Percentiles rank a stretch among this genome's conserved stretches.
These are phyloP conservation scores for Cytospora paraplurivora DNA, from an alignment of 2,329 filamentous ascomycete genomes.

Conservation along the genomic window DNA sequence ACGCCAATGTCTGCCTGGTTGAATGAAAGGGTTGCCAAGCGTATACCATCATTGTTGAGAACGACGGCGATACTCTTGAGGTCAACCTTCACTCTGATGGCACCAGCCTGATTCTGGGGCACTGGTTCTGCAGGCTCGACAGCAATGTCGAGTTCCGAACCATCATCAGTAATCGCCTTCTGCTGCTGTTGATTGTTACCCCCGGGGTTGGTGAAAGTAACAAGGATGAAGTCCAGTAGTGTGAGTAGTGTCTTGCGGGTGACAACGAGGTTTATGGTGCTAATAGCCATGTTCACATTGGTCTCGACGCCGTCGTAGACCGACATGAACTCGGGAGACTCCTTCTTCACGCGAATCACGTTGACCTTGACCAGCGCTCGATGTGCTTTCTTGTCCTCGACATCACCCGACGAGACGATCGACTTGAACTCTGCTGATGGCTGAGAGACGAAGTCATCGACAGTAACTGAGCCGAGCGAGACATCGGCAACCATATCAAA, in stretches of 20 bases:
- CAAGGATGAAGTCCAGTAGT: conserved; percentile 87
- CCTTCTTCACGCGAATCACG: conserved; percentile 83
- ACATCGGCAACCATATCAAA: conserved; percentile 95
- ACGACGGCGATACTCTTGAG: conserved; percentile 92
- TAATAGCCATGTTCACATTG: conserved; percentile 87
- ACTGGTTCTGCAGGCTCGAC: conserved; percentile 41
- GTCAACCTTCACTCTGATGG: conserved; percentile 91
- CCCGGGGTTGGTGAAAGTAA: conserved; percentile 76
- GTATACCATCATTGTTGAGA: conserved; percentile 95
- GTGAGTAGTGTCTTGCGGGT: conserved; percentile 92
- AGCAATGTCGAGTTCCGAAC: conserved; percentile 43
- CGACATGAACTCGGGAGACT: conserved; percentile 90
- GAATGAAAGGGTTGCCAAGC: conserved; percentile 87
- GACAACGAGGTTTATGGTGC: conserved; percentile 94
- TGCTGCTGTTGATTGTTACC: conserved; percentile 38
- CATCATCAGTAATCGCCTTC: conserved; percentile 44
- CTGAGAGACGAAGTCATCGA: conserved; percentile 94
- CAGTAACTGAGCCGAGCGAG: conserved; percentile 78
- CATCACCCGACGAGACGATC: conserved; percentile 83
- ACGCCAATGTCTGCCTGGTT: conserved; percentile 91
- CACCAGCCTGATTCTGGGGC: conserved; percentile 55
- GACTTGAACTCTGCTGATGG: conserved; percentile 91
- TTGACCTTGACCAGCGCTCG: conserved; percentile 86
- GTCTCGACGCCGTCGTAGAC: conserved; percentile 92
- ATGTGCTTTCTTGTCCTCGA: conserved; percentile 72